These are phyloP conservation scores for Prunus persica DNA, from an alignment of 306 rosid genomes.

Conservation along the genomic window DNA sequence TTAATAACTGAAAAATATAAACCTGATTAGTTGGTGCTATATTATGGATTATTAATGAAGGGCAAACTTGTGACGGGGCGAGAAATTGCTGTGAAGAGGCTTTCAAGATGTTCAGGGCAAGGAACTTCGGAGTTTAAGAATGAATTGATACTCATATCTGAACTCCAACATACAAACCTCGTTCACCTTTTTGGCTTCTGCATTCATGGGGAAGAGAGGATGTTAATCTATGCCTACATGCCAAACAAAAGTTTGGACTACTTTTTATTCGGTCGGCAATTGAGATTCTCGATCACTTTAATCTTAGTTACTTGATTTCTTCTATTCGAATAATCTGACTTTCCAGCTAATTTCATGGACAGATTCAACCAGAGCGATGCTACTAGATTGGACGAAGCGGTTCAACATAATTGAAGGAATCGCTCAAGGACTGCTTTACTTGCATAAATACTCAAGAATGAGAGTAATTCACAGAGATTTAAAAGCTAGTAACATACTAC, in stretches of 20 bases:
- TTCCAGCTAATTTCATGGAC: background rate
- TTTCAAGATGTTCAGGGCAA: background rate
- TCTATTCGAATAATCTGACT: too few species aligned
- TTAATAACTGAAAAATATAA: too few species aligned
- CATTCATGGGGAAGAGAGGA: too few species aligned
- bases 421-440: slow-evolving; percentile 1
- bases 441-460: slow-evolving; percentile 22
- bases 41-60: background rate
- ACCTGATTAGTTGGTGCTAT: background rate
- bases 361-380: slow-evolving; percentile 6
- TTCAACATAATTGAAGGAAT: slow-evolving; percentile 16
- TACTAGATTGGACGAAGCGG: slow-evolving; percentile 22
- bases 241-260: too few species aligned
- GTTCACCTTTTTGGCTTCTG: too few species aligned
- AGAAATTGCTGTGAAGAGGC: background rate
- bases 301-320: too few species aligned
- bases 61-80: background rate
- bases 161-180: too few species aligned
- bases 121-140: background rate
- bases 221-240: too few species aligned
- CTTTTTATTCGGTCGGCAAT: too few species aligned
- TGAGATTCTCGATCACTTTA: too few species aligned
- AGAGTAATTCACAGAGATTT: slow-evolving; percentile 19
- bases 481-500: slow-evolving; percentile 27
- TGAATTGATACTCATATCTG: too few species aligned